Evolutionary conservation across 148 eudicot genomes (phyloP).

Genomic region (Persicaria tinctoria): DNA sequence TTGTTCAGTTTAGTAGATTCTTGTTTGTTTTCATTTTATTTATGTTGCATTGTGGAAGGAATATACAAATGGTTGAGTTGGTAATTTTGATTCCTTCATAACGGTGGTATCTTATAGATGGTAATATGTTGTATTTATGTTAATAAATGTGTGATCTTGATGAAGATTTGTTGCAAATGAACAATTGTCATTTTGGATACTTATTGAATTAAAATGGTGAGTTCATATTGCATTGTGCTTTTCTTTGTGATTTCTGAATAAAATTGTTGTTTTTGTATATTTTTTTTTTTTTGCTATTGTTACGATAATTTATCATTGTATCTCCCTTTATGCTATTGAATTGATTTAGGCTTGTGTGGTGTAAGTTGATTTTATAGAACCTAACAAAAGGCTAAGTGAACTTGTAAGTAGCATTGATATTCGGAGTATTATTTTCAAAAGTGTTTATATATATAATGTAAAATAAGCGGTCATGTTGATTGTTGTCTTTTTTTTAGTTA

Average conservation of each 20-base stretch:
- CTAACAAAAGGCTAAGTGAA: not conserved
- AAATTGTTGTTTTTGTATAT: not conserved
- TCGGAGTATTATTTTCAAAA: too few species aligned
- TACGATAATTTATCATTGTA: not conserved
- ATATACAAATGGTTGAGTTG: not conserved
- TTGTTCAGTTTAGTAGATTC: not conserved
- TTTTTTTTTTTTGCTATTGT: not conserved
- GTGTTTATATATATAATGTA: too few species aligned
- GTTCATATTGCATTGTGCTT: not conserved
- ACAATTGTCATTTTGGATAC: not conserved
- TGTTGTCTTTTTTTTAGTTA: too few species aligned
- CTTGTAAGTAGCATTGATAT: not conserved
- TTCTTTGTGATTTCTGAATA: not conserved
- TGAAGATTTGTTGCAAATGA: not conserved
- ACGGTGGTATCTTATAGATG: not conserved
- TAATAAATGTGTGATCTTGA: not conserved
- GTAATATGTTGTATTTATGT: not conserved
- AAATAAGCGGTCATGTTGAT: too few species aligned
- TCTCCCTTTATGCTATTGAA: not conserved
- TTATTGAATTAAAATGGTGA: not conserved
- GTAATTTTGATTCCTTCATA: not conserved
- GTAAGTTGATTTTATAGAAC: not conserved
- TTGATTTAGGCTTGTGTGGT: not conserved
- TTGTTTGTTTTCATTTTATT: not conserved
- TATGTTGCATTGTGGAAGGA: not conserved